phyloP scores from a whole-genome alignment of 2,329 filamentous ascomycete species.

The Dactylonectria estremocensis region DNA sequence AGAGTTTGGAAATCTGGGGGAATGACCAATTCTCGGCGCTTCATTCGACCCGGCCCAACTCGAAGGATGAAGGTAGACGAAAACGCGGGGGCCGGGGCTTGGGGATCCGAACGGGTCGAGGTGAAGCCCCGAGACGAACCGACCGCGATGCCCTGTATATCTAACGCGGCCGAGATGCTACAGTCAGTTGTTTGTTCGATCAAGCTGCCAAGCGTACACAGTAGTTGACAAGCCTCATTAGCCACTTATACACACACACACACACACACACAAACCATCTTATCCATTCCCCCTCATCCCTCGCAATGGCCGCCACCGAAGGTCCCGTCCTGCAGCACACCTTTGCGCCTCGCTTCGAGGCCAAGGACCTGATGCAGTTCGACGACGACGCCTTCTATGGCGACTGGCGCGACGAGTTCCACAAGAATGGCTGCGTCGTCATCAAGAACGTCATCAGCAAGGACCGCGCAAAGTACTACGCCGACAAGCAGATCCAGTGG shows the following conservation, averaged over 20 bases:
- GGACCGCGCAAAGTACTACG: conserved; percentile 42
- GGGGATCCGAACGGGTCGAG: conserved; percentile 18
- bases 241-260: background rate
- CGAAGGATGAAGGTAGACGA: background rate
- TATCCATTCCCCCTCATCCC: background rate
- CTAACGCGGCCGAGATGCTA: conserved; percentile 20
- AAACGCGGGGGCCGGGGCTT: background rate
- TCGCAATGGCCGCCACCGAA: conserved; percentile 25
- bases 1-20: background rate
- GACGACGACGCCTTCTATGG: conserved; percentile 39
- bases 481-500: conserved; percentile 45
- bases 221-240: background rate
- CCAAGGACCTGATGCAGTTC: conserved; percentile 42
- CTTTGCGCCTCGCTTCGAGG: conserved; percentile 41
- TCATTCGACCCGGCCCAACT: conserved; percentile 18
- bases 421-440: conserved; percentile 42
- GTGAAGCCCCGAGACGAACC: conserved; percentile 20
- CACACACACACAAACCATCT: background rate
- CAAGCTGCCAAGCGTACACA: conserved; percentile 13
- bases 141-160: conserved; percentile 22
- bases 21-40: conserved; percentile 10
- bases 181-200: conserved; percentile 10
- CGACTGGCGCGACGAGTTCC: conserved; percentile 44
- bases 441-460: conserved; percentile 46
- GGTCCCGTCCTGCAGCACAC: conserved; percentile 35